Conservation (phyloP, 495 filamentous ascomycete species). For the Xylaria telfairii region DNA sequence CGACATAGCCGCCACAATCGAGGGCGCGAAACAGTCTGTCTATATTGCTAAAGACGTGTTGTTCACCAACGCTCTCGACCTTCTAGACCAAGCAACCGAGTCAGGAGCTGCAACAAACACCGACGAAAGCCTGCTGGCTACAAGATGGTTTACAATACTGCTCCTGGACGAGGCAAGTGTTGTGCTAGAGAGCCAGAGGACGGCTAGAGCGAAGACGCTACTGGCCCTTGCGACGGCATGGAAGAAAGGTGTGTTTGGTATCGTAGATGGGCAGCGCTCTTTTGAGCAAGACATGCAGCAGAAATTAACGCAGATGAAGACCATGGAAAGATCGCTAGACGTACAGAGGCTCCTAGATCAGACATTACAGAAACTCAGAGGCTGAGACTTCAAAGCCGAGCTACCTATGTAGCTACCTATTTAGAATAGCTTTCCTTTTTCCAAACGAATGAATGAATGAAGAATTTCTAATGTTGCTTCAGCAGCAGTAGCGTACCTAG, state of each 20-base stretch:
- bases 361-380: constrained; percentile 20
- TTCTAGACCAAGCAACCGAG: constrained; percentile 28
- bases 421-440: not conserved
- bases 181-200: constrained; percentile 47
- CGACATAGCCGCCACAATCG: constrained; percentile 36
- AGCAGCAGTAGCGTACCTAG: not conserved
- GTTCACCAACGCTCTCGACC: constrained; percentile 28
- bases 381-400: constrained; percentile 2
- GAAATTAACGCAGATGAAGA: constrained; percentile 38
- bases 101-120: constrained; percentile 9
- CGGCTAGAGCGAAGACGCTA: constrained; percentile 46
- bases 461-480: not conserved
- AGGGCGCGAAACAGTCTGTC: constrained; percentile 31
- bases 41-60: constrained; percentile 34
- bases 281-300: constrained; percentile 28
- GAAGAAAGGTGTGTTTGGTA: constrained; percentile 40
- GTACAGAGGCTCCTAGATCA: constrained; percentile 45
- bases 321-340: constrained; percentile 49
- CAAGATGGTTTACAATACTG: constrained; percentile 47
- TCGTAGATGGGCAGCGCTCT: constrained; percentile 21
- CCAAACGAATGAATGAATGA: not conserved
- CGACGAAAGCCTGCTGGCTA: constrained; percentile 30
- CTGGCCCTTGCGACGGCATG: constrained; percentile 38
- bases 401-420: not conserved
- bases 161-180: constrained; percentile 43